A percentile compares a stretch with the other conserved stretches of the same genome.
Conservation (phyloP, 176 grass and related monocot species). For the Carex myosuroides region DNA sequence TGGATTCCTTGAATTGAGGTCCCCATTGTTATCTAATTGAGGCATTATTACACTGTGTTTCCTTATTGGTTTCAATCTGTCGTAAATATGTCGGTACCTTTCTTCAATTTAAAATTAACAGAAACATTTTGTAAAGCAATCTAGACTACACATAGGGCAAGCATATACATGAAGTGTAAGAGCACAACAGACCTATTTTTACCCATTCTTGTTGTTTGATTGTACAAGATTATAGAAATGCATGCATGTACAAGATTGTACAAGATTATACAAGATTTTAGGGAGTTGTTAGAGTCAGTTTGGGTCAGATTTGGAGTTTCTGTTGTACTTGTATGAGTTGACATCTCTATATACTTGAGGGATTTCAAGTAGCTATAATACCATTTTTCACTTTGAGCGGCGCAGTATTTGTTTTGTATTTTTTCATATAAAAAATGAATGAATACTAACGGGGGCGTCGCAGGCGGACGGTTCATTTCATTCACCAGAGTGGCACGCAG, state of each 20-base stretch:
- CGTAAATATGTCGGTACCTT: neutral
- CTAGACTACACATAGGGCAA: neutral
- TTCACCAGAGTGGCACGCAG: conserved; percentile 99
- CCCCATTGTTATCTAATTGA: neutral
- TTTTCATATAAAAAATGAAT: conserved; percentile 13
- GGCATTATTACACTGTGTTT: neutral
- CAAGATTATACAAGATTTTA: no score
- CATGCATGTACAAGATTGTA: neutral
- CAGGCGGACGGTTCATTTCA: conserved; percentile 99
- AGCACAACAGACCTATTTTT: neutral
- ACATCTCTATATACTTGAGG: neutral
- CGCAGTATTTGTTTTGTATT: neutral
- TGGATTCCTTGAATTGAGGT: neutral
- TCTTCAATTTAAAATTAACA: neutral
- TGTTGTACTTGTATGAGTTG: neutral
- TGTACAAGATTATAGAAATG: neutral
- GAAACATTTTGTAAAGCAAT: neutral
- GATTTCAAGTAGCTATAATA: neutral
- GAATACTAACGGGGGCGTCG: conserved; percentile 90
- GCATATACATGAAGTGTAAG: neutral
- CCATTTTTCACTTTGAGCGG: neutral
- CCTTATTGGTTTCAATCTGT: neutral
- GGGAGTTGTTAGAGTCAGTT: neutral
- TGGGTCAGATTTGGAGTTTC: neutral
- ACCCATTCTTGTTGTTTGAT: neutral